phyloP scores from a whole-genome alignment of 2,329 filamentous ascomycete genomes.

The Daldinia sp. region DNA sequence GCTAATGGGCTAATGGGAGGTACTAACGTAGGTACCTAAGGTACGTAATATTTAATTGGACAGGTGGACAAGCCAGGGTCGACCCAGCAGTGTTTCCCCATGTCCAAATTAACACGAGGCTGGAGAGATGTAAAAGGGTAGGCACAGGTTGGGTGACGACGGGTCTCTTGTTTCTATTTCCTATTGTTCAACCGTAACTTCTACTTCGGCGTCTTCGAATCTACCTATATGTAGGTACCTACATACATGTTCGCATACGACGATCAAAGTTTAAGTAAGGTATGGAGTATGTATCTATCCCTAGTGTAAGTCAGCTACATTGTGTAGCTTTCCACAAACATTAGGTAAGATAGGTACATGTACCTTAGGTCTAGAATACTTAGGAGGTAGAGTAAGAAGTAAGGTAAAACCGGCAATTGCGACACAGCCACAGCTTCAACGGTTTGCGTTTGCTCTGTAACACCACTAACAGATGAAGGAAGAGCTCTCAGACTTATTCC shows the following conservation, averaged over 20 bases:
- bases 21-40: constrained; percentile 8
- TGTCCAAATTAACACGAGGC: constrained; percentile 42
- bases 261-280: background rate
- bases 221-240: background rate
- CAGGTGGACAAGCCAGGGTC: constrained; percentile 37
- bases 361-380: background rate
- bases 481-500: constrained; percentile 9
- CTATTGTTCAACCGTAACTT: constrained; percentile 26
- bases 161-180: background rate
- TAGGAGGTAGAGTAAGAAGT: background rate
- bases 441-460: background rate
- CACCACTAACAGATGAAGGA: background rate
- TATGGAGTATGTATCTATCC: background rate
- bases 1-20: constrained; percentile 19
- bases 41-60: constrained; percentile 41
- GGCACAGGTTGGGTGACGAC: background rate
- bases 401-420: constrained; percentile 11
- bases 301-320: no score
- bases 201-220: constrained; percentile 3
- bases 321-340: no score
- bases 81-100: constrained; percentile 28
- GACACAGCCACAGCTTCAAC: background rate
- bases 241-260: background rate
- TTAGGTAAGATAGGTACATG: background rate
- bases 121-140: constrained; percentile 31